Conservation (phyloP, 192 early-diverging fungal species). For the Obelidium mucronatum region DNA sequence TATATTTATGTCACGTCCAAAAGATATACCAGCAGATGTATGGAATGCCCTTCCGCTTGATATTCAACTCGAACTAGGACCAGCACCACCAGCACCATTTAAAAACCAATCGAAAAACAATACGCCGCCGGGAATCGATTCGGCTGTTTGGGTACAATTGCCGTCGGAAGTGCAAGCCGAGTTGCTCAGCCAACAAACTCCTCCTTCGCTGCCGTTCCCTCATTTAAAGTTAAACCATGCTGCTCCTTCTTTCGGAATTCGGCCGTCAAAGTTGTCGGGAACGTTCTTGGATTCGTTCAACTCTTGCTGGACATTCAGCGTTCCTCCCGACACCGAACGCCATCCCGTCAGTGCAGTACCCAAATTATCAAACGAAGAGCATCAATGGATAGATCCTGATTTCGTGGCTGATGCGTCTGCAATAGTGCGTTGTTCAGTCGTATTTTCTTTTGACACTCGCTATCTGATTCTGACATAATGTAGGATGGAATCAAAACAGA, state of each 20-base stretch:
- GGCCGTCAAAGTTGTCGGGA: neutral
- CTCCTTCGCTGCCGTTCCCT: neutral
- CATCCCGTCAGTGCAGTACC: neutral
- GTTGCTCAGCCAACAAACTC: neutral
- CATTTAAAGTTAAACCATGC: neutral
- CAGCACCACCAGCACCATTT: neutral
- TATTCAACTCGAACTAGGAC: neutral
- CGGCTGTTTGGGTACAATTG: slow-evolving; percentile 14
- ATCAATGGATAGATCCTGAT: slow-evolving; percentile 21
- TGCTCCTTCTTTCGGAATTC: neutral
- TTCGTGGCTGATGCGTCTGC: slow-evolving; percentile 31
- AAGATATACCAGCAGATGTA: neutral
- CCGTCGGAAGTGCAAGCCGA: slow-evolving; percentile 13
- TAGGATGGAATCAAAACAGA: slow-evolving; percentile 2
- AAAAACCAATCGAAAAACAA: neutral
- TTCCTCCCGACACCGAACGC: neutral
- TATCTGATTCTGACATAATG: too few relatives aligned
- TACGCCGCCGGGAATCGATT: neutral
- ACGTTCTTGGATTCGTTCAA: neutral
- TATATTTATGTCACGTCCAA: too few relatives aligned
- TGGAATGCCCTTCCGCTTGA: neutral
- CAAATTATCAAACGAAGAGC: too few relatives aligned
- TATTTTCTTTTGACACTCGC: neutral
- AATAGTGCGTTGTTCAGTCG: slow-evolving; percentile 10
- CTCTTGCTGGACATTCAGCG: neutral